Base-by-base conservation (phyloP, 768 basidiomycete species). In the Kockovaella imperatae region DNA sequence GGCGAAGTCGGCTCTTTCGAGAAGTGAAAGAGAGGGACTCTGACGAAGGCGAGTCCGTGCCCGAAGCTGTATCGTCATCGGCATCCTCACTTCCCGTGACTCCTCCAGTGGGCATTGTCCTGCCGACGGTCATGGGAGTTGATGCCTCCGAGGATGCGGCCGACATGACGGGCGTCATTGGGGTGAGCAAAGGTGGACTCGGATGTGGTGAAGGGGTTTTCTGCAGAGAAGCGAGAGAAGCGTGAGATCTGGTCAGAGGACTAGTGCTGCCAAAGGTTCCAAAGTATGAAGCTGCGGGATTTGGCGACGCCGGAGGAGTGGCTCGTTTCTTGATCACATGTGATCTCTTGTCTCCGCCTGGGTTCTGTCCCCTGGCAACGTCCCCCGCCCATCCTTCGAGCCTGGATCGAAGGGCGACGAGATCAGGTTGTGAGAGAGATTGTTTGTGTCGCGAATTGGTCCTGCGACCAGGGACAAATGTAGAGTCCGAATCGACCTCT, bases 11-110 rank as follows among this genome's bases (percentile, higher is more conserved):
- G 11, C 24, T 35, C 0, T 53, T 42, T 39, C 59, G 59, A 0
- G 62, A 52, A 15, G 49, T 47, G 34, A 64, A 64, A 1, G 59
- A 49, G 24, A 64, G 32, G 8, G 56, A 58, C 17, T 52, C 62
- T 5, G 59, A 60, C 0, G 59, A 60, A 25, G 55, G 58, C 6
- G 60, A 62, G 43, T 58, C 54, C 2, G 47, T 45, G 21, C 42
- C 31, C 24, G 49, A 52, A 15, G 36, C 47, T n/a, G 62, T 57
- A 45, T 66, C 64, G 38, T 62, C 64, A 50, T 66, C 64, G 14
- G 59, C 64, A 44, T 66, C 64, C 39, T 62, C 60, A 17, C 55
- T 55, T 26, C 50, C 35, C 4, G 44, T 43, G 35, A 54, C 42
- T 3, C 49, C 52, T 3, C 49, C 60, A 8, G 35, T 14, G 26